Percentiles rank a stretch among this genome's conserved stretches.
These are phyloP conservation scores for Colletotrichum nymphaeae DNA, from an alignment of 2,329 filamentous ascomycete genomes.

Conservation along the genomic window DNA sequence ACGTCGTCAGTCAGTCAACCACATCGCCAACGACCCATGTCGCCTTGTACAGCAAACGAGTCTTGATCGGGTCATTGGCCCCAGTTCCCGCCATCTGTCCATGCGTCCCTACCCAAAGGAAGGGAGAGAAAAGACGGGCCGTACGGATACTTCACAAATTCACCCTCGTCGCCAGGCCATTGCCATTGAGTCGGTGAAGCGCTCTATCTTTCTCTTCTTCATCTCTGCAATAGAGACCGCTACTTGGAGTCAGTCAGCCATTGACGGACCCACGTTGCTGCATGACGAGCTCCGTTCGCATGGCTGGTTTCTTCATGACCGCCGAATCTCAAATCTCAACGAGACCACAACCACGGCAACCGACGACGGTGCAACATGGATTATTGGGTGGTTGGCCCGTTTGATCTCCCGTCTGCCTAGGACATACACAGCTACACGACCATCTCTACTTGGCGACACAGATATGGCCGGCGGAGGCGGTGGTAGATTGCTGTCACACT, in stretches of 20 bases:
- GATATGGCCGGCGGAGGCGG: conserved; percentile 6
- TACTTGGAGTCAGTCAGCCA: conserved; percentile 2
- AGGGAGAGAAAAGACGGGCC: not conserved
- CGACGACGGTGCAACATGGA: not conserved
- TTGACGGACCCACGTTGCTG: conserved; percentile 9
- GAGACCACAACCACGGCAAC: not conserved
- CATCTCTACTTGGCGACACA: not conserved
- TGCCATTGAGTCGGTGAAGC: conserved; percentile 26
- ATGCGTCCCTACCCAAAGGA: conserved; percentile 32
- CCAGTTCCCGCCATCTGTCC: conserved; percentile 22
- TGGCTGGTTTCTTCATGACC: conserved; percentile 15
- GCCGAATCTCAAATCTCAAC: not conserved
- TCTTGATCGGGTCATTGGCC: conserved; percentile 15
- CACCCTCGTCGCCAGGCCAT: conserved; percentile 1
- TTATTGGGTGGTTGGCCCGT: not conserved
- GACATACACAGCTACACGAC: not conserved
- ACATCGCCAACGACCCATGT: conserved; percentile 20
- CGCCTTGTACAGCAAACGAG: not conserved
- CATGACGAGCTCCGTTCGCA: conserved; percentile 10
- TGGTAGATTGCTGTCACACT: conserved; percentile 17
- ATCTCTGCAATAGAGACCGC: conserved; percentile 22
- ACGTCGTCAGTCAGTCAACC: conserved; percentile 15
- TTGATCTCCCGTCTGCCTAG: not conserved
- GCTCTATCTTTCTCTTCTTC: not conserved
- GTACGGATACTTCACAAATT: not conserved